Evolutionary conservation across 805 yeast genomes (phyloP), one percentile per base, ranked within the genome.

Genomic region (Candida yuanshanica): DNA sequence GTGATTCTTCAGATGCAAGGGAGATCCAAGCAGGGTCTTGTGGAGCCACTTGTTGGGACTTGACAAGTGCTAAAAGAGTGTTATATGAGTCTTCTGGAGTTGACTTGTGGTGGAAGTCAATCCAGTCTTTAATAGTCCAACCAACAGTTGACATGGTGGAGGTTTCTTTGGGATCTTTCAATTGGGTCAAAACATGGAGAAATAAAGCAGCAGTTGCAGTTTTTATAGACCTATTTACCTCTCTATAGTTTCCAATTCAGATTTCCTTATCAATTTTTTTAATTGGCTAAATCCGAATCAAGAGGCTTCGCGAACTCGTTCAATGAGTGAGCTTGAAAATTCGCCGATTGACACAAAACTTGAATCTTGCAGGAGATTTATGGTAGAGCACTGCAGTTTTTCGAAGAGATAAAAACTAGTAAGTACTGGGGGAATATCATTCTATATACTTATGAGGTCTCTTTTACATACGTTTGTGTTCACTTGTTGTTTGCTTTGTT

Each of bases 1-100:
- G 63, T 49, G 76, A 75, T n/a, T 77, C 82, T 22, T 65, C 63
- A 4, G 84, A 56, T 3, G 84, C 83, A 18, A 88, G 59, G 5
- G 95, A 79, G 55, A 91, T 90, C 98, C 98, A 93, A 4, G 96
- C 97, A 10, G 95, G 87, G 54, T 88, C 95, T 31, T 63, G 62
- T 20, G 70, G 72, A 1, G 72, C 66, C 8, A 55, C 44, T 29
- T 63, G 45, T 50, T 80, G 83, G 20, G 74, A 61, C n/a, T 55
- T 50, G 20, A 81, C 58, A 33, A 83, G 62, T 10, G 62, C 48
- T 13, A 58, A 48, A 33, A 89, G 66, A 18, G 70, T 55, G 10
- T 66, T 63, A 36, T 72, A 72, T 11, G 95, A 86, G 37, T 73
- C 74, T 13, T 70, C 73, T 11, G 85, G 81, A 4, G 85, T 71